Evolutionary conservation across 257 asterid genomes (phyloP).

Genomic region (Phtheirospermum japonicum): DNA sequence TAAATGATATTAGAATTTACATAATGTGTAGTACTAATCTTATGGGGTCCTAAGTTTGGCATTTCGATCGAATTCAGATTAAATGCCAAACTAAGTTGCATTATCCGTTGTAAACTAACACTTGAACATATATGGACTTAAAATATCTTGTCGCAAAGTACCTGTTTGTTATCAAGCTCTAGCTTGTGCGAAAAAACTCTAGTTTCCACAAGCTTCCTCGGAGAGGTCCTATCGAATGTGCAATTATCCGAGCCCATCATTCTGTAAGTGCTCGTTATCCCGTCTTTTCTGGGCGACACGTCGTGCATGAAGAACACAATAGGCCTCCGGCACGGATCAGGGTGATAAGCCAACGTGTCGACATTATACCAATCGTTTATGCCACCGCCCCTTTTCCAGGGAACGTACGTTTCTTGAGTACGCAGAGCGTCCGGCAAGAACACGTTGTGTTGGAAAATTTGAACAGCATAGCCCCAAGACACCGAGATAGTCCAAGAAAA

Average conservation of each 20-base stretch:
- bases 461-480: slow-evolving; percentile 89
- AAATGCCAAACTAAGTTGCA: too few relatives aligned
- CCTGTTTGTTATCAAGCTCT: slow-evolving; percentile 56
- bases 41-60: too few relatives aligned
- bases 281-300: slow-evolving; percentile 27
- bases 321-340: slow-evolving; percentile 60
- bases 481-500: slow-evolving; percentile 75
- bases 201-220: slow-evolving; percentile 56
- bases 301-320: slow-evolving; percentile 47
- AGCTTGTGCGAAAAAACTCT: slow-evolving; percentile 54
- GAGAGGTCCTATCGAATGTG: slow-evolving; percentile 53
- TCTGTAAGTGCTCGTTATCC: slow-evolving; percentile 46
- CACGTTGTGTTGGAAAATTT: slow-evolving; percentile 45
- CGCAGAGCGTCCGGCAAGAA: slow-evolving; percentile 52
- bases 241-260: slow-evolving; percentile 44
- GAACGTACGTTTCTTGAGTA: slow-evolving; percentile 42
- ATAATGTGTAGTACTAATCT: too few relatives aligned
- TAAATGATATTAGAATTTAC: too few relatives aligned
- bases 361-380: slow-evolving; percentile 27
- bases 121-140: neutral
- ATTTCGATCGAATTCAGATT: too few relatives aligned
- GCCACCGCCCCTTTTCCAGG: slow-evolving; percentile 52
- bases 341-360: slow-evolving; percentile 34
- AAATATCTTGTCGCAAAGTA: slow-evolving; percentile 15
- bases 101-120: too few relatives aligned